Evolutionary conservation across 2,329 filamentous ascomycete species (phyloP).

Genomic region (Aureobasidium namibiae): DNA sequence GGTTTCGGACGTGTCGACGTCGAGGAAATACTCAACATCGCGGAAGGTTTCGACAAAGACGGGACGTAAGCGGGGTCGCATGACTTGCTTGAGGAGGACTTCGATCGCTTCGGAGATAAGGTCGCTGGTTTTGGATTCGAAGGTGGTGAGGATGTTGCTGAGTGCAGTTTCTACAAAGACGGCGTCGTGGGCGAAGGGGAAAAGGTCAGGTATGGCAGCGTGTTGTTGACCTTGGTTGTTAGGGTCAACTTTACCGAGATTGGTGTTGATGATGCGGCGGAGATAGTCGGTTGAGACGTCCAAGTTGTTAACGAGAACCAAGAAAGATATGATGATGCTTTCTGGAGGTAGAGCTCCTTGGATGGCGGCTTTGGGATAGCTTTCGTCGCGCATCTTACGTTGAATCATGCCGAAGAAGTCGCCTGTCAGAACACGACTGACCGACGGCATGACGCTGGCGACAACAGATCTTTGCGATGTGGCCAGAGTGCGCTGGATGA

Average conservation of each 20-base stretch:
- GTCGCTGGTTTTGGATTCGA: slow-evolving; percentile 70
- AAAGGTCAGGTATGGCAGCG: slow-evolving; percentile 43
- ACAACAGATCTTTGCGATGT: slow-evolving; percentile 78
- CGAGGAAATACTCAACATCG: slow-evolving; percentile 75
- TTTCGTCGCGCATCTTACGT: slow-evolving; percentile 94
- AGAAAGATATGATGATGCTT: slow-evolving; percentile 77
- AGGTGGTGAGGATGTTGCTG: slow-evolving; percentile 59
- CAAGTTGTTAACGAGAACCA: slow-evolving; percentile 91
- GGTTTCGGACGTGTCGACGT: slow-evolving; percentile 34
- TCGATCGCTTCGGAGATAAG: slow-evolving; percentile 76
- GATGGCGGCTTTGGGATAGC: slow-evolving; percentile 71
- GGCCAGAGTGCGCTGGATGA: slow-evolving; percentile 75
- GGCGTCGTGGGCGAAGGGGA: slow-evolving; percentile 73
- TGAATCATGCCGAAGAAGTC: slow-evolving; percentile 98
- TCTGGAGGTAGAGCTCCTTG: slow-evolving; percentile 81
- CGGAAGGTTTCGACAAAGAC: slow-evolving; percentile 84
- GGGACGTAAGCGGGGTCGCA: slow-evolving; percentile 75
- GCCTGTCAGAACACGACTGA: slow-evolving; percentile 70
- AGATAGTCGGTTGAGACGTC: slow-evolving; percentile 90
- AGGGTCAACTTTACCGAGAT: slow-evolving; percentile 37
- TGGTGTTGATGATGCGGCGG: slow-evolving; percentile 68
- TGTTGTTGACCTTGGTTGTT: slow-evolving; percentile 26
- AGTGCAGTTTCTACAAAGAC: slow-evolving; percentile 61
- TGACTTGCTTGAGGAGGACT: slow-evolving; percentile 78
- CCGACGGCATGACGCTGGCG: slow-evolving; percentile 65